These are phyloP conservation scores for Phytophthora sp. DNA, from an alignment of 352 stramenopile species.

Conservation along the genomic window DNA sequence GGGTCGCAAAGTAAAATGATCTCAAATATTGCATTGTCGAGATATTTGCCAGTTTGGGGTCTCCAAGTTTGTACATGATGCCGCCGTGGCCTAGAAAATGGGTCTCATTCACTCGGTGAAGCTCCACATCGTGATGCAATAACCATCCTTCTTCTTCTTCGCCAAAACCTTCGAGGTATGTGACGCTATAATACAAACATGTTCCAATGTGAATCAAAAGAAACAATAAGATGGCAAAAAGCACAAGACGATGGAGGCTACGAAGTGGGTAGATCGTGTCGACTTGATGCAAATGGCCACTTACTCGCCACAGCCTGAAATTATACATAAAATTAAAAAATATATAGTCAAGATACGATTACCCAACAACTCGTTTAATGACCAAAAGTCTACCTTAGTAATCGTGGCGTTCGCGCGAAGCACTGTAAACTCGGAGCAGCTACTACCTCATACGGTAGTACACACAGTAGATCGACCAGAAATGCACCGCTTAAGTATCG, in stretches of 20 bases:
- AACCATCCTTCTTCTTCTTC: slow-evolving; percentile 47
- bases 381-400: no score
- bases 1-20: slow-evolving; percentile 50
- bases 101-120: slow-evolving; percentile 43
- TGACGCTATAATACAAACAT: slow-evolving; percentile 67
- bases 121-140: slow-evolving; percentile 51
- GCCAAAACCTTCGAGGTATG: slow-evolving; percentile 70
- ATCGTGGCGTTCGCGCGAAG: no score
- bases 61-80: no score
- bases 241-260: slow-evolving; percentile 53
- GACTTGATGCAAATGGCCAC: slow-evolving; percentile 50
- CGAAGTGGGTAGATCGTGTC: slow-evolving; percentile 53
- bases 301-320: slow-evolving; percentile 43
- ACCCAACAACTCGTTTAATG: no score
- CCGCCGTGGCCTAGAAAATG: no score
- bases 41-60: no score
- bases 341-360: no score
- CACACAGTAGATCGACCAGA: slow-evolving; percentile 48
- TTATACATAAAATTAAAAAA: no score
- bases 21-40: slow-evolving; percentile 57
- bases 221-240: slow-evolving; percentile 54
- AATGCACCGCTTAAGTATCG: slow-evolving; percentile 46
- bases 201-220: slow-evolving; percentile 68
- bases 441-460: slow-evolving; percentile 51
- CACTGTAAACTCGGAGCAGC: slow-evolving; percentile 4